Evolutionary conservation across 1,284 basidiomycete species (phyloP).

Genomic region (Kalmanozyma brasiliensis): DNA sequence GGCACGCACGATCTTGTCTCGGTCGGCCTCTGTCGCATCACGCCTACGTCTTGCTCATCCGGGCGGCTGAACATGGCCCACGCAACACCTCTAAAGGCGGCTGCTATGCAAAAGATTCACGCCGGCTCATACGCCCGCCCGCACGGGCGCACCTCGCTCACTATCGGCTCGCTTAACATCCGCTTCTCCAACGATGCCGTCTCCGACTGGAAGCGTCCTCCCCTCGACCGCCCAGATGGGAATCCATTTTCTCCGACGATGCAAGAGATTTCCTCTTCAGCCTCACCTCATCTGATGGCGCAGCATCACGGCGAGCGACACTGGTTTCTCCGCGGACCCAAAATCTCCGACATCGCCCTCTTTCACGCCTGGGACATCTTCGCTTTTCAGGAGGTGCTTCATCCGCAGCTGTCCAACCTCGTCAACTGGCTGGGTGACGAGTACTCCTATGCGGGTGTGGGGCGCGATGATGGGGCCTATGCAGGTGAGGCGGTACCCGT

Average conservation of each 20-base stretch:
- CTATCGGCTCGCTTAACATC: conserved; percentile 47
- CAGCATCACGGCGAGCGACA: conserved; percentile 41
- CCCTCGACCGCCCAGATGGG: conserved; percentile 1
- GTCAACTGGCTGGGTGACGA: conserved; percentile 31
- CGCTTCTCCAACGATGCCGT: conserved; percentile 36
- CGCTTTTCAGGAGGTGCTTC: conserved; percentile 55
- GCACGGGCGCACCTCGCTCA: conserved; percentile 17
- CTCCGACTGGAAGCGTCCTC: conserved; percentile 20
- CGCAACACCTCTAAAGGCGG: conserved; percentile 1
- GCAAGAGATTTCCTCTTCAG: neutral
- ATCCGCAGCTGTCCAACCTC: conserved; percentile 33
- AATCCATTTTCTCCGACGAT: neutral
- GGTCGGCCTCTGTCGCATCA: conserved; percentile 18
- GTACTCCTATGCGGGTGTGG: conserved; percentile 47
- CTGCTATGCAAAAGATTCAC: conserved; percentile 10
- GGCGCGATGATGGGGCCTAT: conserved; percentile 39
- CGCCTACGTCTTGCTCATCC: conserved; percentile 19
- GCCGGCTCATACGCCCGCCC: neutral
- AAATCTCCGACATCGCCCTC: conserved; percentile 40
- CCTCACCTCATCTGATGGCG: conserved; percentile 26
- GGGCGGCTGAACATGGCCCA: conserved; percentile 4
- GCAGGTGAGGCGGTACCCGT: conserved; percentile 54
- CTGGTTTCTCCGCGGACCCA: conserved; percentile 41
- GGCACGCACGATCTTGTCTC: conserved; percentile 39
- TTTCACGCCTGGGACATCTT: conserved; percentile 54